phyloP scores from a whole-genome alignment of 306 rosid species.

The Vachellia pachyceras region DNA sequence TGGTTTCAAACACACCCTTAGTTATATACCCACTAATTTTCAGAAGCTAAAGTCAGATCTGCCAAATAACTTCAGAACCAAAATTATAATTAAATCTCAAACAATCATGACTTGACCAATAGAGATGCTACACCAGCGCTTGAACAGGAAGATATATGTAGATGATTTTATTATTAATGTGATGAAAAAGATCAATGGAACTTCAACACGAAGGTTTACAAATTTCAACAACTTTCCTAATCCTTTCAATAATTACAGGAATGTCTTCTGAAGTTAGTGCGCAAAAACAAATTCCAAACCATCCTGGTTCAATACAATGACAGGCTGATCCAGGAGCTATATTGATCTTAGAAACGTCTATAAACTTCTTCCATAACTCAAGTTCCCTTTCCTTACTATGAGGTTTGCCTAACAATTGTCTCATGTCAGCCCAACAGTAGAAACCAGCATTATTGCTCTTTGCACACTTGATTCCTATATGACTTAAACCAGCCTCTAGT shows the following conservation, averaged over 20 bases:
- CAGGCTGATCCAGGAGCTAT: constrained; percentile 93
- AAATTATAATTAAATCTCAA: background rate
- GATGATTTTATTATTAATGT: constrained; percentile 19
- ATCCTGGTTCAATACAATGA: constrained; percentile 97
- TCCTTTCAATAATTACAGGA: constrained; percentile 72
- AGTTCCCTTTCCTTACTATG: constrained; percentile 81
- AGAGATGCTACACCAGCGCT: background rate
- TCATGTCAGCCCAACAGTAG: constrained; percentile 86
- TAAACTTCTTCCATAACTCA: constrained; percentile 83
- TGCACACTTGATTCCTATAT: constrained; percentile 80
- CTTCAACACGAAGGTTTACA: constrained; percentile 60
- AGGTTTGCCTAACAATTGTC: constrained; percentile 64
- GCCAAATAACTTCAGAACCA: background rate
- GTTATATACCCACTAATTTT: background rate
- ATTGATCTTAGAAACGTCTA: constrained; percentile 74
- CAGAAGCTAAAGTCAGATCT: background rate
- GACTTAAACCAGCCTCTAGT: constrained; percentile 61
- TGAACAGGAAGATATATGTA: background rate
- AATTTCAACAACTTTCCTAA: constrained; percentile 64
- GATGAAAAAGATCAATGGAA: constrained; percentile 26
- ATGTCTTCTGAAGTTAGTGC: constrained; percentile 64
- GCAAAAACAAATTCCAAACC: constrained; percentile 93
- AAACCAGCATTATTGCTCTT: constrained; percentile 78
- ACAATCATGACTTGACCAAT: background rate
- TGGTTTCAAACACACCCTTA: background rate